phyloP scores from a whole-genome alignment of 2,329 filamentous ascomycete species.

The Curvularia verruculosa region DNA sequence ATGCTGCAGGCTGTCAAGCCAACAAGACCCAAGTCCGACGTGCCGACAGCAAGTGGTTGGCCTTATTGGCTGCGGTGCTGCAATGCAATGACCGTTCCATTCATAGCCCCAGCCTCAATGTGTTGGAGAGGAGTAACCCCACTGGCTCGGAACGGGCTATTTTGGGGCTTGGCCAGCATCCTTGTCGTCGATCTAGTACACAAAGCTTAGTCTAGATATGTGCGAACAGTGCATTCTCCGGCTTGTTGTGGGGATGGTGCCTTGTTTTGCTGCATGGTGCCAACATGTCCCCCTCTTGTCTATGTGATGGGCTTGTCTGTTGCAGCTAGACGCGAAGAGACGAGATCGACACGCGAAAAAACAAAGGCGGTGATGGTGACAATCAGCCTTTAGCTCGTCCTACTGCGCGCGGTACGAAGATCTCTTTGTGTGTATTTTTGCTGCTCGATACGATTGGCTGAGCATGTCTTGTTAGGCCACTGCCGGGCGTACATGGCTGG shows the following conservation, averaged over 20 bases:
- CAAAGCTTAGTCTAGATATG: constrained; percentile 10
- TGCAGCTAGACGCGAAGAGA: neutral
- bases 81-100: constrained; percentile 19
- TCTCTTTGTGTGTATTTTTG: neutral
- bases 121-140: constrained; percentile 21
- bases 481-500: constrained; percentile 6
- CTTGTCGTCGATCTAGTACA: constrained; percentile 15
- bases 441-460: constrained; percentile 5
- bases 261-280: neutral
- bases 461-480: neutral
- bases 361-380: neutral
- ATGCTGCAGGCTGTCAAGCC: constrained; percentile 25
- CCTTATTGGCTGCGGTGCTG: constrained; percentile 30
- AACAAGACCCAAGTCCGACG: constrained; percentile 28
- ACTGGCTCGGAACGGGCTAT: constrained; percentile 23
- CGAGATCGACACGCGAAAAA: neutral
- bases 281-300: neutral
- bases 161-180: constrained; percentile 18
- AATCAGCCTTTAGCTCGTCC: neutral
- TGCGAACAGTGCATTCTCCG: neutral
- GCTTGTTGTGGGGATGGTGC: neutral
- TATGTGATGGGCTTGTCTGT: neutral
- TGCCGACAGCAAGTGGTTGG: constrained; percentile 20
- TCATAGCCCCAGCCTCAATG: constrained; percentile 30
- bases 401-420: constrained; percentile 3